Evolutionary conservation across 1,284 basidiomycete genomes (phyloP).

Genomic region (Xerocomus amazonicus): DNA sequence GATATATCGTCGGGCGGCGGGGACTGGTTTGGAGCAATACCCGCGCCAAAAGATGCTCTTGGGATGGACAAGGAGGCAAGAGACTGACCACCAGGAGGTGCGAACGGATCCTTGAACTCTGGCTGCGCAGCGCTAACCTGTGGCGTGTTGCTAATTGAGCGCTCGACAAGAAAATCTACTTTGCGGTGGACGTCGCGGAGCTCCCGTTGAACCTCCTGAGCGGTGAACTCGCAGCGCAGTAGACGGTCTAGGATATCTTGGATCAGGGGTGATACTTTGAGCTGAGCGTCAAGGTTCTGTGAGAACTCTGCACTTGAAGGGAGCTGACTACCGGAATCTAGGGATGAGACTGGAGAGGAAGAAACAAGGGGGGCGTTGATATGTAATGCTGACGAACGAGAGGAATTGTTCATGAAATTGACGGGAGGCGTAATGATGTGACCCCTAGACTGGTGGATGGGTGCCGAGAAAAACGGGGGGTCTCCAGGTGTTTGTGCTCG

Average conservation of each 20-base stretch:
- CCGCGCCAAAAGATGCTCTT: slow-evolving; percentile 57
- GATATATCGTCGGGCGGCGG: slow-evolving; percentile 68
- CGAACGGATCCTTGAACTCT: slow-evolving; percentile 78
- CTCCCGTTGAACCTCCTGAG: slow-evolving; percentile 71
- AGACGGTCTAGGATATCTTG: slow-evolving; percentile 76
- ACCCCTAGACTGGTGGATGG: slow-evolving; percentile 28
- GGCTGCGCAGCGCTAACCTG: slow-evolving; percentile 41
- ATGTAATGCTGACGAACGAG: slow-evolving; percentile 38
- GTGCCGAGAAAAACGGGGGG: slow-evolving; percentile 33
- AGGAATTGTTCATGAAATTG: slow-evolving; percentile 18
- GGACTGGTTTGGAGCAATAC: slow-evolving; percentile 65
- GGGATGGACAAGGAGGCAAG: slow-evolving; percentile 42
- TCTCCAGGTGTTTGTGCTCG: slow-evolving; percentile 33
- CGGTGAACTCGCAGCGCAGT: slow-evolving; percentile 63
- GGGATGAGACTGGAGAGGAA: slow-evolving; percentile 71
- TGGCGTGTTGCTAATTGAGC: slow-evolving; percentile 39
- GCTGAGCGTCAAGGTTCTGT: slow-evolving; percentile 62
- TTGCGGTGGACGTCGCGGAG: slow-evolving; percentile 73
- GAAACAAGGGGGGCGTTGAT: slow-evolving; percentile 48
- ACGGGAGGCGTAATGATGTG: slow-evolving; percentile 31
- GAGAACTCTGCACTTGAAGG: slow-evolving; percentile 42
- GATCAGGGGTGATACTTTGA: slow-evolving; percentile 69
- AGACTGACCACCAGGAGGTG: slow-evolving; percentile 38
- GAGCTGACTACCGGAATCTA: slow-evolving; percentile 67
- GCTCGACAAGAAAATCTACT: slow-evolving; percentile 72